Evolutionary conservation across 2,329 filamentous ascomycete genomes (phyloP).

Genomic region (Mariannaea elegans): DNA sequence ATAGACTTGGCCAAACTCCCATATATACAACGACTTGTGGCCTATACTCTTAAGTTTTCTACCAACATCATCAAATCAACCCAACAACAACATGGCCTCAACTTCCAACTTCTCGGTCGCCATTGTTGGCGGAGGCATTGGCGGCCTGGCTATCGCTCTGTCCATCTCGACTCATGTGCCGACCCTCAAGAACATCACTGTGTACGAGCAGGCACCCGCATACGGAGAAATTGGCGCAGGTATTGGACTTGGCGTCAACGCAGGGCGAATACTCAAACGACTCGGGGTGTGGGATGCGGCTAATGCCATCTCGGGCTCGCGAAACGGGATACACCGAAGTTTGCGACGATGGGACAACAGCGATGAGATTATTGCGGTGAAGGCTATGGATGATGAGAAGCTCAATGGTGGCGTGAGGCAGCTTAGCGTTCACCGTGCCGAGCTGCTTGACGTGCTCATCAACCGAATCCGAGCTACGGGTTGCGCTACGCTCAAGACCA

Average conservation of each 20-base stretch:
- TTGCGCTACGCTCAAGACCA: conserved; percentile 5
- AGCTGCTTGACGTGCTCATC: too few species aligned
- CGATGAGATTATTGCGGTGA: too few species aligned
- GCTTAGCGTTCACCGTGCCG: too few species aligned
- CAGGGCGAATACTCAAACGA: neutral
- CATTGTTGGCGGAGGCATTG: conserved; percentile 25
- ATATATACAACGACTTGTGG: too few species aligned
- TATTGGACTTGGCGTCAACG: conserved; percentile 19
- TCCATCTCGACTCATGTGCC: neutral
- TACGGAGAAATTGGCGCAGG: conserved; percentile 25
- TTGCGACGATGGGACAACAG: too few species aligned
- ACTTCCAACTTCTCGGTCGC: conserved; percentile 31
- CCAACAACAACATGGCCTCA: too few species aligned
- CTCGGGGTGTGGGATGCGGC: neutral
- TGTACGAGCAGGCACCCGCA: conserved; percentile 21
- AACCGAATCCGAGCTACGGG: too few species aligned
- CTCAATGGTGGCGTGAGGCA: too few species aligned
- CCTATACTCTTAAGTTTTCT: too few species aligned
- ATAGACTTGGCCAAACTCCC: too few species aligned
- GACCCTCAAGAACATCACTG: conserved; percentile 10
- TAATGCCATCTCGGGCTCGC: conserved; percentile 14
- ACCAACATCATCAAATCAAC: too few species aligned
- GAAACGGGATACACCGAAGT: neutral
- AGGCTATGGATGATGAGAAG: too few species aligned
- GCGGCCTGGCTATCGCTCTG: conserved; percentile 15